Conservation (phyloP, 768 basidiomycete species). For the Tricholoma sp. region DNA sequence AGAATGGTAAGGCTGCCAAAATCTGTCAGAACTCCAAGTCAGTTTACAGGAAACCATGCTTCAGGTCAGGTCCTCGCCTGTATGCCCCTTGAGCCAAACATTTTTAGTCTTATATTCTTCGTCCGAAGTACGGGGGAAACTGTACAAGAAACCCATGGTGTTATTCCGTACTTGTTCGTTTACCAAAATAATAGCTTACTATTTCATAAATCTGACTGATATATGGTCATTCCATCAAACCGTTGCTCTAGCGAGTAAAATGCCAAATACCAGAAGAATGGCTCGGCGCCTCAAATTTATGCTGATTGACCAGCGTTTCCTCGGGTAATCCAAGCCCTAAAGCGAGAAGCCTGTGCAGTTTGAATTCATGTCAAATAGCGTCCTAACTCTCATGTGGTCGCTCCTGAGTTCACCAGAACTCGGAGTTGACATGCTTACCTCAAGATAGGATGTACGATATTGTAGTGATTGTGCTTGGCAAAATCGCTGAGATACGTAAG, state of each 20-base stretch:
- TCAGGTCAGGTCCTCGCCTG: conserved; percentile 23
- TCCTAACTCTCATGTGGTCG: neutral
- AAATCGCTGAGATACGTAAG: conserved; percentile 31
- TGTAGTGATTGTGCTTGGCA: conserved; percentile 29
- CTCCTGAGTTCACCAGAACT: too few relatives aligned
- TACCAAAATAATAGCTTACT: conserved; percentile 22
- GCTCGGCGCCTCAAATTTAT: conserved; percentile 29
- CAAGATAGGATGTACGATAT: conserved; percentile 31
- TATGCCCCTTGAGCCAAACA: conserved; percentile 49
- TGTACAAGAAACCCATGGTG: conserved; percentile 6
- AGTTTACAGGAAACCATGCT: too few relatives aligned
- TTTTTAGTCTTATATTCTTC: conserved; percentile 38
- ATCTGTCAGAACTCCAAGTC: conserved; percentile 29
- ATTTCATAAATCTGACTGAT: conserved; percentile 38
- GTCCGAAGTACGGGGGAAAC: conserved; percentile 36
- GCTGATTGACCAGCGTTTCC: conserved; percentile 34
- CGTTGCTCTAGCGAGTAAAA: neutral
- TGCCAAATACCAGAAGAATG: conserved; percentile 30
- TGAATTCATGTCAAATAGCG: neutral
- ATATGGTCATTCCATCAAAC: too few relatives aligned
- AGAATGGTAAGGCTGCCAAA: conserved; percentile 53
- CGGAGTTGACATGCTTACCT: conserved; percentile 15
- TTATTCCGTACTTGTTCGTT: neutral
- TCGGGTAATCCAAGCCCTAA: conserved; percentile 42
- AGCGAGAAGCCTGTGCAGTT: conserved; percentile 25